phyloP scores from a whole-genome alignment of 75 land plant species.

The Chamaecyparis obtusa region DNA sequence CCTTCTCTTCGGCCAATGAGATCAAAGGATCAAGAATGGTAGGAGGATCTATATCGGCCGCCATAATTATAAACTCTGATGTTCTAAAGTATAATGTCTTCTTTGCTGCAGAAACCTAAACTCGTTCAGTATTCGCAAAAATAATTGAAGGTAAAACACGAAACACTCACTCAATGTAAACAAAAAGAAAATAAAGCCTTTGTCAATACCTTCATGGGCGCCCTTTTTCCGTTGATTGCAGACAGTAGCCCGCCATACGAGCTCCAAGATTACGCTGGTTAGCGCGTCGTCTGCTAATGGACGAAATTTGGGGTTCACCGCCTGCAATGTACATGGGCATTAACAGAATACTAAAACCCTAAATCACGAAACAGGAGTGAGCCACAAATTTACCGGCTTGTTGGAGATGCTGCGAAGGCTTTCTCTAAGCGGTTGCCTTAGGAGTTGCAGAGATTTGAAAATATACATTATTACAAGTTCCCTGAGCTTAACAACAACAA shows the following conservation, averaged over 20 bases:
- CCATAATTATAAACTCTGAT: background rate
- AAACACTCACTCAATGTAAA: no score
- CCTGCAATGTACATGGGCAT: background rate
- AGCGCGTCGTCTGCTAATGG: background rate
- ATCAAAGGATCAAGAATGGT: background rate
- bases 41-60: background rate
- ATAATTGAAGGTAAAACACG: background rate
- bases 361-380: background rate
- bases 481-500: no score
- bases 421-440: background rate
- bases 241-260: background rate
- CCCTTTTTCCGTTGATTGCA: background rate
- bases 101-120: background rate
- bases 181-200: background rate
- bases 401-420: background rate
- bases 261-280: background rate
- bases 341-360: background rate
- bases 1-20: background rate
- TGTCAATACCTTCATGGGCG: background rate
- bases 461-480: background rate
- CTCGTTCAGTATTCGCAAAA: background rate
- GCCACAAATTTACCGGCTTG: background rate
- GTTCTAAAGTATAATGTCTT: background rate
- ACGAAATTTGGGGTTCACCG: background rate
- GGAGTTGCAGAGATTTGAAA: background rate